These are phyloP conservation scores for Rutidosis leptorrhynchoides DNA, from an alignment of 129 eudicot genomes.

Conservation along the genomic window DNA sequence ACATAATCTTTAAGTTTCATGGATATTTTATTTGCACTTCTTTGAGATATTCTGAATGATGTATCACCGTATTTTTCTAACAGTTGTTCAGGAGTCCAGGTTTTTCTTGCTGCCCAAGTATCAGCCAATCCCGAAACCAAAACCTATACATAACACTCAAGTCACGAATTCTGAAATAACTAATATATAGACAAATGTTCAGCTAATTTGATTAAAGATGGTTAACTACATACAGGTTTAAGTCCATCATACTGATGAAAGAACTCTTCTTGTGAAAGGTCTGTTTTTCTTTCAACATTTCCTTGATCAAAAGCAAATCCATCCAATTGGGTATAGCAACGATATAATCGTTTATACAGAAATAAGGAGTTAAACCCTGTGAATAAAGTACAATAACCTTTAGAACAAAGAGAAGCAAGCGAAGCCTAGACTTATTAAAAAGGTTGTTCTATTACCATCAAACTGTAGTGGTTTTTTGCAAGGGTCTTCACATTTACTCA, in stretches of 20 bases:
- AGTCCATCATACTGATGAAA: slow-evolving; percentile 56
- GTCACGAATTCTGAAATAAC: not conserved
- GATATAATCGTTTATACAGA: slow-evolving; percentile 75
- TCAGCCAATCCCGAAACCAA: slow-evolving; percentile 78
- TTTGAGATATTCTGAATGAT: slow-evolving; percentile 77
- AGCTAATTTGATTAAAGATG: not conserved
- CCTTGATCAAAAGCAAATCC: slow-evolving; percentile 86
- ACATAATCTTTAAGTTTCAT: slow-evolving; percentile 80
- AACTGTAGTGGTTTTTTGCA: slow-evolving; percentile 49
- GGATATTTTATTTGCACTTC: slow-evolving; percentile 57
- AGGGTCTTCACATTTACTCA: slow-evolving; percentile 37
- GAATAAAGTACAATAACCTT: slow-evolving; percentile 10
- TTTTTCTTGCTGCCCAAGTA: slow-evolving; percentile 72
- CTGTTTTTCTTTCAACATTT: slow-evolving; percentile 71
- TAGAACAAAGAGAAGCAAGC: slow-evolving; percentile 11
- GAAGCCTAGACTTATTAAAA: slow-evolving; percentile 1
- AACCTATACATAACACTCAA: slow-evolving; percentile 41
- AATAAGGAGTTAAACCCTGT: slow-evolving; percentile 85
- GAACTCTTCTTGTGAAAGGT: slow-evolving; percentile 62
- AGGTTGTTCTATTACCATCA: slow-evolving; percentile 49
- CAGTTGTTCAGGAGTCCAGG: slow-evolving; percentile 80
- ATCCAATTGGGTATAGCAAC: slow-evolving; percentile 73
- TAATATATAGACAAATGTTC: not conserved
- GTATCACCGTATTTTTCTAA: slow-evolving; percentile 55
- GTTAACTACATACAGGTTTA: slow-evolving; percentile 54